Percentiles rank a stretch among this genome's conserved stretches.
Conservation (phyloP, 139 green algal genomes). For the Raphidocelis subcapitata region DNA sequence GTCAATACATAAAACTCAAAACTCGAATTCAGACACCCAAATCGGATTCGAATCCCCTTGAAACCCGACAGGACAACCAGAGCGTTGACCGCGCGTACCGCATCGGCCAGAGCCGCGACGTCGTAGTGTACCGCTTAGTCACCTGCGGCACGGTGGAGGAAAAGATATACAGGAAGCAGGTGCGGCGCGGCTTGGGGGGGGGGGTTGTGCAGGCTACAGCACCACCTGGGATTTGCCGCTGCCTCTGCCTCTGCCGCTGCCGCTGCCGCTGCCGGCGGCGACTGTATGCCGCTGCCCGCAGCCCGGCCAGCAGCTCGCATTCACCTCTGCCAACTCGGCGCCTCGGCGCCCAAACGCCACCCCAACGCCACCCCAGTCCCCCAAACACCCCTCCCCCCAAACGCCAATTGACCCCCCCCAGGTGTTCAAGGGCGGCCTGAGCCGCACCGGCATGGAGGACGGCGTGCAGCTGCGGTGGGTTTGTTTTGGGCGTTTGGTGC, state of each 20-base stretch:
- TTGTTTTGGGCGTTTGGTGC: neutral
- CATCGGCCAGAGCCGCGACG: conserved; percentile 69
- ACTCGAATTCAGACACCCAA: too few species aligned
- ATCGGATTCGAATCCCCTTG: conserved; percentile 4
- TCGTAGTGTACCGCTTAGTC: conserved; percentile 88
- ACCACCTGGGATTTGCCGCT: too few species aligned
- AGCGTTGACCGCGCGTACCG: conserved; percentile 84
- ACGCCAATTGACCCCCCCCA: neutral
- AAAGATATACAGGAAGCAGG: conserved; percentile 88
- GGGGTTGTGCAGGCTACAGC: too few species aligned
- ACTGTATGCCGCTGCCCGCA: too few species aligned
- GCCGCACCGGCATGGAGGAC: conserved; percentile 70
- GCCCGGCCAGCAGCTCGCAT: too few species aligned
- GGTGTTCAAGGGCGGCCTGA: conserved; percentile 83
- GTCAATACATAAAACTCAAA: too few species aligned
- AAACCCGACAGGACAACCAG: conserved; percentile 55
- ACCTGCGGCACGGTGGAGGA: conserved; percentile 90
- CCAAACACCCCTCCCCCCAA: neutral
- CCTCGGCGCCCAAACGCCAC: neutral
- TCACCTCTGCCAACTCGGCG: too few species aligned
- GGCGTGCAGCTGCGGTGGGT: conserved; percentile 70
- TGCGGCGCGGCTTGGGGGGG: too few species aligned
- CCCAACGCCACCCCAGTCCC: too few species aligned
- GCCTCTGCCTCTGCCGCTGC: too few species aligned
- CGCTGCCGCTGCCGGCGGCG: too few species aligned